These are phyloP conservation scores for Cucumis hystrix DNA, from an alignment of 306 rosid genomes.

Conservation along the genomic window DNA sequence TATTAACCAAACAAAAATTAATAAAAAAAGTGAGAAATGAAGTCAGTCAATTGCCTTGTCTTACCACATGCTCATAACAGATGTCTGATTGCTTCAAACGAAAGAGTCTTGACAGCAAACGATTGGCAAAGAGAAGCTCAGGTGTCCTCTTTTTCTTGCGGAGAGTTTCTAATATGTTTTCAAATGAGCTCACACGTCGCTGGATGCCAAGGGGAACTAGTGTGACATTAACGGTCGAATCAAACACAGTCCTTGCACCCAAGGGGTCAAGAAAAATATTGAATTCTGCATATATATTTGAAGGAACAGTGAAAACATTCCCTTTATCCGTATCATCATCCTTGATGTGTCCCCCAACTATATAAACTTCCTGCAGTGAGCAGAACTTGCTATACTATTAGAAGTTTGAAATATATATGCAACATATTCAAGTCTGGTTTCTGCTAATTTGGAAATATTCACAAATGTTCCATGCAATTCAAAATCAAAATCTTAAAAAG, in stretches of 20 bases:
- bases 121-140: conserved; percentile 37
- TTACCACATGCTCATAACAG: conserved; percentile 75
- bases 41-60: neutral
- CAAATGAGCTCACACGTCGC: conserved; percentile 35
- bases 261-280: conserved; percentile 80
- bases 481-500: neutral
- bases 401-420: neutral
- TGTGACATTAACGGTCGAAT: conserved; percentile 45
- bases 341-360: conserved; percentile 75
- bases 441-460: neutral
- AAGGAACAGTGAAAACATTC: conserved; percentile 58
- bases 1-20: too few species aligned
- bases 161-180: conserved; percentile 18
- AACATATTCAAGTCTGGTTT: neutral
- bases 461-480: neutral
- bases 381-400: neutral
- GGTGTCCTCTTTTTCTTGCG: conserved; percentile 28
- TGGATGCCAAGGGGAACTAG: conserved; percentile 65
- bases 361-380: conserved; percentile 49
- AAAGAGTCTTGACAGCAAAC: conserved; percentile 32
- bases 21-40: neutral
- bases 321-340: conserved; percentile 35
- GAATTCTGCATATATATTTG: conserved; percentile 68
- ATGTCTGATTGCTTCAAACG: conserved; percentile 31
- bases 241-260: conserved; percentile 57